A percentile compares a stretch with the other conserved stretches of the same genome.
phyloP scores from a whole-genome alignment of 306 rosid genomes.

The Nissolia schottii region DNA sequence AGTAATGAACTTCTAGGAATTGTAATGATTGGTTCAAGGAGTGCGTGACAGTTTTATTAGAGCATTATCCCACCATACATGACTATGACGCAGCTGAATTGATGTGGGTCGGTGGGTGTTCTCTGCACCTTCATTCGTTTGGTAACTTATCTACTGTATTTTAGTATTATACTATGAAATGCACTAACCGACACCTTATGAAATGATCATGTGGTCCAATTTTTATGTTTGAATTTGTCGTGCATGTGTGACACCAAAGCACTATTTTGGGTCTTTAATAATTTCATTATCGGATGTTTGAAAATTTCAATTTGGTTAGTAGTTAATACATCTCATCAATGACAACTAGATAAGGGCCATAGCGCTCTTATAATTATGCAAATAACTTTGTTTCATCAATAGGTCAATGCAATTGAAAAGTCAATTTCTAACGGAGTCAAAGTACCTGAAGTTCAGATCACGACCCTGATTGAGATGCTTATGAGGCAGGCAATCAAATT shows the following conservation, averaged over 20 bases:
- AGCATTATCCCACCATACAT: too few species aligned
- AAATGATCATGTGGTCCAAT: not conserved
- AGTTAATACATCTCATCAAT: not conserved
- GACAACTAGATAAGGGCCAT: not conserved
- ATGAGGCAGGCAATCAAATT: slow-evolving; percentile 85
- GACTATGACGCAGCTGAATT: too few species aligned
- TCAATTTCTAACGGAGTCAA: slow-evolving; percentile 53
- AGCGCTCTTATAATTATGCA: not conserved
- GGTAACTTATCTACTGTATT: too few species aligned
- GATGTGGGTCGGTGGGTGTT: too few species aligned
- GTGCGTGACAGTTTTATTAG: too few species aligned
- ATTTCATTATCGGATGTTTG: not conserved
- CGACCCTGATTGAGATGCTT: slow-evolving; percentile 74
- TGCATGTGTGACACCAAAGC: not conserved
- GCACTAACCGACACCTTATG: not conserved
- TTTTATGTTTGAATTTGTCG: not conserved
- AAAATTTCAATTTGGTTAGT: not conserved
- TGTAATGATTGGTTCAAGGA: too few species aligned
- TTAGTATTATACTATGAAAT: not conserved
- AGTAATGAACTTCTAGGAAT: too few species aligned
- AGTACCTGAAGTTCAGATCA: slow-evolving; percentile 83
- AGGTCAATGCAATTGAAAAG: slow-evolving; percentile 59
- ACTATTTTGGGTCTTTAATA: not conserved
- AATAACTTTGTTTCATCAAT: not conserved
- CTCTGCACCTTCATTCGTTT: too few species aligned